Evolutionary conservation across 2,329 filamentous ascomycete genomes (phyloP).

Genomic region (Gremmenia infestans): DNA sequence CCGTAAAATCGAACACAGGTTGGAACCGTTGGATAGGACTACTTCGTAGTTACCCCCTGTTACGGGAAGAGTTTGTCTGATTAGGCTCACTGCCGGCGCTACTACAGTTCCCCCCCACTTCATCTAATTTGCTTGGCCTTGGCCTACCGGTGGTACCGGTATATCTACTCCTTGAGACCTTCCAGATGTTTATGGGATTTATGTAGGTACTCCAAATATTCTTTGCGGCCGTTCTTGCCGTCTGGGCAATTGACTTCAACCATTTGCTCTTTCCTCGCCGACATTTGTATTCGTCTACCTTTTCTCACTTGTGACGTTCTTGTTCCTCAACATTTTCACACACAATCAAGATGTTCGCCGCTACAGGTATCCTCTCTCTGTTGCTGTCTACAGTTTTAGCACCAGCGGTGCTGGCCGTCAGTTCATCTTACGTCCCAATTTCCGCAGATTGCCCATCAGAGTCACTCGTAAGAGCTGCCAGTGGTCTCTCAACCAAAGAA

Average conservation of each 20-base stretch:
- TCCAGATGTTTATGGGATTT: no score
- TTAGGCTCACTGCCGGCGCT: no score
- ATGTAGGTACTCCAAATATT: no score
- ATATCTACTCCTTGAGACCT: no score
- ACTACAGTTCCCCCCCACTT: no score
- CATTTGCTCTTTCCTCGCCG: neutral
- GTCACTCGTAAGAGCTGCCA: slow-evolving; percentile 35
- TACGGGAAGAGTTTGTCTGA: no score
- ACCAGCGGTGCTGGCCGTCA: neutral
- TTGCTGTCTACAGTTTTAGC: slow-evolving; percentile 3
- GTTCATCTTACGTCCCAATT: slow-evolving; percentile 32
- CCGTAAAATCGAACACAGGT: no score
- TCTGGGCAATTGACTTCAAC: neutral
- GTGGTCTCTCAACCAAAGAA: slow-evolving; percentile 34
- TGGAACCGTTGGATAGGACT: no score
- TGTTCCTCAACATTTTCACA: neutral
- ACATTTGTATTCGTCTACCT: neutral
- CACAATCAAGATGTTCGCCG: slow-evolving; percentile 10
- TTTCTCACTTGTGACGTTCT: neutral
- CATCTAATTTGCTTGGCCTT: no score
- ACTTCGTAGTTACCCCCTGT: no score
- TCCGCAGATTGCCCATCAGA: slow-evolving; percentile 35
- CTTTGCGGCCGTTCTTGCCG: no score
- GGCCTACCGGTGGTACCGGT: no score
- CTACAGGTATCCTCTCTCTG: slow-evolving; percentile 4